Conservation (phyloP, 2,329 filamentous ascomycete species). For the Zopfia rhizophila region DNA sequence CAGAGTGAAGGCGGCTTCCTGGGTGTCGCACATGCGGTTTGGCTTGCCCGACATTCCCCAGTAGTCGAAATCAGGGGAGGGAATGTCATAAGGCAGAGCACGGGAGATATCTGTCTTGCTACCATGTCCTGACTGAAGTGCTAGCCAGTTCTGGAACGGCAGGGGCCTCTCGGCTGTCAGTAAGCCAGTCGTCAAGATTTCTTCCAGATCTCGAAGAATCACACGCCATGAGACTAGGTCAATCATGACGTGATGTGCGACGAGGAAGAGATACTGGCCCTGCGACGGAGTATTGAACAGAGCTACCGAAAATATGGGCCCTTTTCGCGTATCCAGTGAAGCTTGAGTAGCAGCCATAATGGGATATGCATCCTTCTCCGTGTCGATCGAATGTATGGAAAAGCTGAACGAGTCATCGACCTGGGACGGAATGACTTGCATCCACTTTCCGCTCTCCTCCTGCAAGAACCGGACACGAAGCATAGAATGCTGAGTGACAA, state of each 20-base stretch:
- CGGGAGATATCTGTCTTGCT: neutral
- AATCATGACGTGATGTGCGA: slow-evolving; percentile 46
- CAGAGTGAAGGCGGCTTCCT: slow-evolving; percentile 20
- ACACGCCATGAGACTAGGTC: slow-evolving; percentile 59
- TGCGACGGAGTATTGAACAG: slow-evolving; percentile 28
- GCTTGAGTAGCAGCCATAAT: slow-evolving; percentile 30
- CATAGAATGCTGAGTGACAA: slow-evolving; percentile 30
- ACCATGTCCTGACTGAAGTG: slow-evolving; percentile 20
- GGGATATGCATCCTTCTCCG: slow-evolving; percentile 19
- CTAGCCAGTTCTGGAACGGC: slow-evolving; percentile 27
- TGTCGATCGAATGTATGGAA: slow-evolving; percentile 5
- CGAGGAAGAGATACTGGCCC: slow-evolving; percentile 29
- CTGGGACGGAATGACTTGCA: slow-evolving; percentile 21
- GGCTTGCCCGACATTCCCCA: slow-evolving; percentile 29
- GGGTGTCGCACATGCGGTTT: slow-evolving; percentile 22
- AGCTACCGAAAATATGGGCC: slow-evolving; percentile 28
- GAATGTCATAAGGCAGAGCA: slow-evolving; percentile 20
- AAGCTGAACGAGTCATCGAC: slow-evolving; percentile 23
- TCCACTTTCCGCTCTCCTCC: slow-evolving; percentile 26
- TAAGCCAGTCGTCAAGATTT: slow-evolving; percentile 14
- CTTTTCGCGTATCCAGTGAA: slow-evolving; percentile 24
- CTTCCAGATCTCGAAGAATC: slow-evolving; percentile 54
- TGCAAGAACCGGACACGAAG: slow-evolving; percentile 25
- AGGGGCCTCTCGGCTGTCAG: slow-evolving; percentile 9
- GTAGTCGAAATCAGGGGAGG: slow-evolving; percentile 28